Evolutionary conservation across 1,284 basidiomycete genomes (phyloP), one percentile per base, ranked within the genome.

Genomic region (Pyrrhoderma lamaoense): DNA sequence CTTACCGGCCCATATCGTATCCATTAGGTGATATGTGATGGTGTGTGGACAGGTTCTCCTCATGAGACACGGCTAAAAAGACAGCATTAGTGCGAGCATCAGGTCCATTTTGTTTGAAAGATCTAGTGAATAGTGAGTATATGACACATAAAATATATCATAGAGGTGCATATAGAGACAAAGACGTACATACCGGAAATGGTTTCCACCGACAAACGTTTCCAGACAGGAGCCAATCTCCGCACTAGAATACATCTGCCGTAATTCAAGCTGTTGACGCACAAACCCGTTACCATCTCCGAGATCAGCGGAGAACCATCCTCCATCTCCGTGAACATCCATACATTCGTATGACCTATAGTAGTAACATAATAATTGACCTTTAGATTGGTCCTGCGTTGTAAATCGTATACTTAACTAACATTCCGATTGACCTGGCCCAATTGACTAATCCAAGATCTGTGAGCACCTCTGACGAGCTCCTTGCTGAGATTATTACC

Each of bases 21-120:
- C 62, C 62, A 52, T 83, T 64, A 0, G 76, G 69, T 1, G 68
- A 58, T 51, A 82, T 76, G 13, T 69, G 67, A 56, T 85, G 82
- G 25, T 62, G 48, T 3, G 81, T 58, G 8, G 61, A 55, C 4
- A 61, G 62, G 42, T 72, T 58, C 70, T 83, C 71, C 65, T 85
- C 82, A 59, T 76, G 60, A 16, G 82, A 84, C 13, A 81, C 79
- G 1, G 80, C 82, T 34, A 85, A 67, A 63, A 85, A 89, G 72
- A 82, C 79, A 5, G 83, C 80, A 1, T 76, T 76, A 34, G 71
- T 80, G 54, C 81, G 59, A 0, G 76, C 80, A 13, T 22, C 52
- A 0, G 79, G 72, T 0, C 85, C 85, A 52, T 88, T 84, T 68
- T 89, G 86, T 58, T 79, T 79, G 76, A 77, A 88, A 11, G 84